phyloP scores from a whole-genome alignment of 331 rosid genomes.

The Rosa hybrid region DNA sequence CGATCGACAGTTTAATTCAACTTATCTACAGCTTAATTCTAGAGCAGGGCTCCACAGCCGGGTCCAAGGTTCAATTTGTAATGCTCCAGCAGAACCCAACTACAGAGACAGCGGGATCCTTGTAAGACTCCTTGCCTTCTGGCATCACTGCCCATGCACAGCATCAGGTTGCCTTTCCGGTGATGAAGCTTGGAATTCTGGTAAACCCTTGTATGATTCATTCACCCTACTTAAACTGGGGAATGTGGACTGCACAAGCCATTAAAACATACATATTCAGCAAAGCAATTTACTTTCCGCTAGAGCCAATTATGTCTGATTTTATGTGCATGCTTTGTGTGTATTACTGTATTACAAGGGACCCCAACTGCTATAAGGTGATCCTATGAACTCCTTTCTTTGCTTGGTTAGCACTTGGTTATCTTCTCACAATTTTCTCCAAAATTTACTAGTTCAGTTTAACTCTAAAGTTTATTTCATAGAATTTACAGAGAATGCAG shows the following conservation, averaged over 20 bases:
- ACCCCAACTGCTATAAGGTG: not conserved
- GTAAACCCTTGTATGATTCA: conserved; percentile 39
- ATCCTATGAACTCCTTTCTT: not conserved
- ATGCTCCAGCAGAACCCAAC: not conserved
- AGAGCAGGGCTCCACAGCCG: not conserved
- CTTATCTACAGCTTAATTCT: not conserved
- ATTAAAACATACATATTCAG: not conserved
- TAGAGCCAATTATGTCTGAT: not conserved
- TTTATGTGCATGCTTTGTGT: not conserved
- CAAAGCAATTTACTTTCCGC: not conserved
- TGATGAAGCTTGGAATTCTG: conserved; percentile 44
- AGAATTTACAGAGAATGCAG: not conserved
- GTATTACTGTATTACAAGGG: not conserved
- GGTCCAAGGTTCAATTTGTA: not conserved
- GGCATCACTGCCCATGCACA: not conserved
- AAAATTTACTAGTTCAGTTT: not conserved
- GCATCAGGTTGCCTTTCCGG: conserved; percentile 50
- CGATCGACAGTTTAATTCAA: not conserved
- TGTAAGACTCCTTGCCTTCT: not conserved
- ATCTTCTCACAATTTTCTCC: not conserved
- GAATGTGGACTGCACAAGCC: conserved; percentile 43
- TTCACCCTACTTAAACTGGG: conserved; percentile 39
- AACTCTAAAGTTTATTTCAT: not conserved
- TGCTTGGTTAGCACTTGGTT: not conserved
- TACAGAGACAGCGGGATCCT: not conserved